Evolutionary conservation across 805 yeast genomes (phyloP).

Genomic region (Myxozyma neotropica): DNA sequence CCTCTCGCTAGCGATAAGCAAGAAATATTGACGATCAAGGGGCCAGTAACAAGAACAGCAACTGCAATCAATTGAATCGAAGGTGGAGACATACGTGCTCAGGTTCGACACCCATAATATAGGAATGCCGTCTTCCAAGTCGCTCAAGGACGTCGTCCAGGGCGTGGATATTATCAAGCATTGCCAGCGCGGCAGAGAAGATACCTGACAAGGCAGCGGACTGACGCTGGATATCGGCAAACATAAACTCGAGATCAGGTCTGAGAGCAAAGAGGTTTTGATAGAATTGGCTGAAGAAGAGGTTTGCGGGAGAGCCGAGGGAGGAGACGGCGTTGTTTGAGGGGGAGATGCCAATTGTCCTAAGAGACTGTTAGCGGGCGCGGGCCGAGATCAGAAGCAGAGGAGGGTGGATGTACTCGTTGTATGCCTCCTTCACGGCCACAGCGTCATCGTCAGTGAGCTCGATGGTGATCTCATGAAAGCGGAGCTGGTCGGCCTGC

Average conservation of each 20-base stretch:
- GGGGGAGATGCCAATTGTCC: slow-evolving; percentile 27
- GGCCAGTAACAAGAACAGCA: neutral
- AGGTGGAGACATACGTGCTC: slow-evolving; percentile 33
- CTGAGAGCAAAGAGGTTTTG: slow-evolving; percentile 54
- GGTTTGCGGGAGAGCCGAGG: slow-evolving; percentile 30
- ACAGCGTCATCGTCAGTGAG: slow-evolving; percentile 28
- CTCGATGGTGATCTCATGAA: slow-evolving; percentile 27
- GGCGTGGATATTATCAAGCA: slow-evolving; percentile 53
- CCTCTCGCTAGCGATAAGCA: neutral
- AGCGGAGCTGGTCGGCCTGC: neutral
- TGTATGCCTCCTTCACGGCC: slow-evolving; percentile 26
- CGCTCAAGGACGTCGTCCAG: slow-evolving; percentile 56
- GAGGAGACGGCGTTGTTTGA: slow-evolving; percentile 12
- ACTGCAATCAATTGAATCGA: neutral
- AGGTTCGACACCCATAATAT: slow-evolving; percentile 61
- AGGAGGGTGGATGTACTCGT: slow-evolving; percentile 16
- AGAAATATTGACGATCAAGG: neutral
- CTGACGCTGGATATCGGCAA: slow-evolving; percentile 63
- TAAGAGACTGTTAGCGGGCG: neutral
- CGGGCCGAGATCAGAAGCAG: neutral
- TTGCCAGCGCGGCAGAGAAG: slow-evolving; percentile 56
- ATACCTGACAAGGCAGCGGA: slow-evolving; percentile 67
- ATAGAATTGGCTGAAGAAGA: slow-evolving; percentile 62
- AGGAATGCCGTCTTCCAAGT: slow-evolving; percentile 58
- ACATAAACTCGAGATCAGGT: slow-evolving; percentile 53